phyloP scores from a whole-genome alignment of 1,284 basidiomycete genomes.

The Puccinia hordei region DNA sequence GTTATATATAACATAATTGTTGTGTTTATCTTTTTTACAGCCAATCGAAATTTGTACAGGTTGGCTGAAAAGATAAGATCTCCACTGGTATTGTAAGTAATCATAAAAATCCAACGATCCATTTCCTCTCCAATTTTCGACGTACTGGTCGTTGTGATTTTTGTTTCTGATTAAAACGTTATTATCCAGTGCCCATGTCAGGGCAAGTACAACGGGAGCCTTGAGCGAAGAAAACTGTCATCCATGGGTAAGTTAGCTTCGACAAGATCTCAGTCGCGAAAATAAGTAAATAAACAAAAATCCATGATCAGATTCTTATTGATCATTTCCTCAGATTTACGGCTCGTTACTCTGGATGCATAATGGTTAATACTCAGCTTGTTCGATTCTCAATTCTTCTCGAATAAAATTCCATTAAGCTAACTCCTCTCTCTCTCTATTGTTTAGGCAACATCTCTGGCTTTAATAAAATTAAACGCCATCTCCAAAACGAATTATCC shows the following conservation, averaged over 20 bases:
- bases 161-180: too few species aligned
- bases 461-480: conserved; percentile 77
- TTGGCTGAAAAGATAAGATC: conserved; percentile 93
- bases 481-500: conserved; percentile 71
- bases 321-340: conserved; percentile 49
- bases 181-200: conserved; percentile 85
- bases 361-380: conserved; percentile 68
- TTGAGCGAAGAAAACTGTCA: conserved; percentile 92
- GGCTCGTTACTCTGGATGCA: conserved; percentile 78
- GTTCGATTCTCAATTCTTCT: background rate
- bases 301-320: background rate
- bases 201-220: conserved; percentile 75
- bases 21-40: conserved; percentile 66
- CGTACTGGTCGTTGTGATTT: too few species aligned
- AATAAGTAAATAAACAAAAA: too few species aligned
- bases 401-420: background rate
- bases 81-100: conserved; percentile 80
- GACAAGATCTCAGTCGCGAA: too few species aligned
- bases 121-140: too few species aligned
- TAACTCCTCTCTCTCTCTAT: background rate
- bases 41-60: conserved; percentile 82
- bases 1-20: too few species aligned
- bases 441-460: conserved; percentile 67
- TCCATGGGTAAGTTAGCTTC: conserved; percentile 75
- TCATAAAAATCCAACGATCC: too few species aligned